Base-by-base conservation (phyloP, 805 yeast species). In the Starmerella etchellsii region DNA sequence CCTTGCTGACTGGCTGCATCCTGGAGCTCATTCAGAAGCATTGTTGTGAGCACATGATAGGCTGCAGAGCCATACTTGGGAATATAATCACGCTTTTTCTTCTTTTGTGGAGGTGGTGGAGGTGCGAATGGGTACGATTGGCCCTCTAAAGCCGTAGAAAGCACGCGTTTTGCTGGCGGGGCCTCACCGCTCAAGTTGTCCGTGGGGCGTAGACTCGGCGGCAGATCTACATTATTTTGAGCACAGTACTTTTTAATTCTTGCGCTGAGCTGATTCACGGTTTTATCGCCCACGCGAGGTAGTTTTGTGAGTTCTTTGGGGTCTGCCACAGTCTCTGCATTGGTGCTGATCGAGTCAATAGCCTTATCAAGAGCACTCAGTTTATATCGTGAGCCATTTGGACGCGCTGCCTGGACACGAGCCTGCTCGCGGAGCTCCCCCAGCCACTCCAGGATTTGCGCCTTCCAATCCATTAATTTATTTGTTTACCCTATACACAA, bases 221-320 rank as follows among this genome's bases (percentile, higher is more conserved):
- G 88, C 4, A 65, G 43, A 0, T 50, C 58, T 3, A 64, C 55
- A 0, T 72, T 75, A 22, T 71, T 65, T 7, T 68, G 71, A n/a
- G 59, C 51, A 53, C 94, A 84, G 59, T 82, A 70, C 2, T 54
- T 53, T 11, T 57, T 48, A 20, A 82, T 59, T 45, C 66, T 68
- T 31, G 62, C 57, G 21, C 67, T 64, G 42, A 88, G 60, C 23
- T 60, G 53, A 2, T 57, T 61, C 26, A 81, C 73, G 7, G 81
- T 75, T 41, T 77, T 75, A 11, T 73, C 78, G 1, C 97, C 97
- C 27, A 88, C 68, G 34, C 66, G 80, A 42, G 70, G 77, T 31
- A 88, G 66, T 49, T 67, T 65, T 14, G 60, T 58, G 33, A 88
- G 63, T 38, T 81, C 76, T 25, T 62, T 60, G 1, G 91, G 71